Evolutionary conservation across 345 rosid species (phyloP).

Genomic region (Melastoma malabathricum): DNA sequence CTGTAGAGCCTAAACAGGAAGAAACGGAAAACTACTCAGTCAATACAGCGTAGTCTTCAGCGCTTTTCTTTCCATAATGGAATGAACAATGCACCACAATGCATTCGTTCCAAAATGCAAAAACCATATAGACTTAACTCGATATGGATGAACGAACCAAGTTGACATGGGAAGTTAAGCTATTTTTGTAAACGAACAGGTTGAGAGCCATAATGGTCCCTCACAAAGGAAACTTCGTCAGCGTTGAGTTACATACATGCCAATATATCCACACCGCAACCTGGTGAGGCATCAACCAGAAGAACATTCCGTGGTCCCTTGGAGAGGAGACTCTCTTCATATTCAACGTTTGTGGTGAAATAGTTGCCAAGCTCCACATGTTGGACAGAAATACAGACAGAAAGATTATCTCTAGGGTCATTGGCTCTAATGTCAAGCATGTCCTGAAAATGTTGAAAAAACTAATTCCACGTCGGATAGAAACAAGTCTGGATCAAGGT

Average conservation of each 20-base stretch:
- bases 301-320: slow-evolving; percentile 45
- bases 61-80: not conserved
- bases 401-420: slow-evolving; percentile 53
- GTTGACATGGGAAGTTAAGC: not conserved
- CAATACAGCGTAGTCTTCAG: not conserved
- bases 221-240: not conserved
- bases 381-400: slow-evolving; percentile 46
- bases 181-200: no score
- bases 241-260: slow-evolving; percentile 53
- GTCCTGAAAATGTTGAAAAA: slow-evolving; percentile 34
- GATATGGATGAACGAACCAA: no score
- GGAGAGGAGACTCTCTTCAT: slow-evolving; percentile 34
- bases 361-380: slow-evolving; percentile 74
- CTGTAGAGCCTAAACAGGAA: slow-evolving; percentile 51
- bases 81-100: not conserved
- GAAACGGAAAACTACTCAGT: not conserved
- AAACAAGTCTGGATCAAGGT: no score
- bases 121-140: no score
- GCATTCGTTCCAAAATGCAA: no score
- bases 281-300: slow-evolving; percentile 97
- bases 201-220: not conserved
- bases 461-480: not conserved
- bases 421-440: slow-evolving; percentile 67
- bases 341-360: slow-evolving; percentile 57
- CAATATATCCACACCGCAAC: slow-evolving; percentile 91